Base-by-base conservation (phyloP, 805 yeast genomes). In the Alloascoidea hylecoeti region DNA sequence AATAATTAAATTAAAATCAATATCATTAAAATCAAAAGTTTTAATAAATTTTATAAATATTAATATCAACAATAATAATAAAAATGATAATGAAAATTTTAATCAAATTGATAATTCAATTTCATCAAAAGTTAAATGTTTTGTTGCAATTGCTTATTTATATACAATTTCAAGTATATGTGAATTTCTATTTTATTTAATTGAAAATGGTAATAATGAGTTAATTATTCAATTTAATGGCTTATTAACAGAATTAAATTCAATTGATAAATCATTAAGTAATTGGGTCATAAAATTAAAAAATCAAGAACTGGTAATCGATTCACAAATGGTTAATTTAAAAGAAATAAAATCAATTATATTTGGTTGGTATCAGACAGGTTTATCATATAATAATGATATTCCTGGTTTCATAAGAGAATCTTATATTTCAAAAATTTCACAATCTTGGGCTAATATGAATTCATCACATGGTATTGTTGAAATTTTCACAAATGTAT, bases 181-280 rank as follows among this genome's bases (percentile, higher is more conserved):
- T 23, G 30, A 23, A 9, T n/a, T 23, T 23, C n/a, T 23, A 23
- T 9, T 9, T 23, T 23, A 9, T 23, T 9, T 23, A n/a, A 23
- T 23, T 23, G 30, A 23, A 23, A 23, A 23, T n/a, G 30, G 30
- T 23, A n/a, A 23, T 23, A 23, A 23, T 23, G 30, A 23, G 13
- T 23, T 23, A 23, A 23, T n/a, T 9, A n/a, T 9, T n/a, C 13
- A n/a, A 9, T 9, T 9, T 9, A 23, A n/a, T 23, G 30, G 30
- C 30, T n/a, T 23, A 9, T 23, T 23, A 9, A 9, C 30, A 9
- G 30, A 23, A n/a, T 9, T 23, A 9, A n/a, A 23, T 9, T 23
- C 30, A 9, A n/a, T n/a, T 9, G 30, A 23, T n/a, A 9, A 23
- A n/a, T 9, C 30, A 23, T 23, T 23, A n/a, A 23, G n/a, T n/a